Base-by-base conservation (phyloP, 768 basidiomycete genomes). In the Hericium rajendrae region DNA sequence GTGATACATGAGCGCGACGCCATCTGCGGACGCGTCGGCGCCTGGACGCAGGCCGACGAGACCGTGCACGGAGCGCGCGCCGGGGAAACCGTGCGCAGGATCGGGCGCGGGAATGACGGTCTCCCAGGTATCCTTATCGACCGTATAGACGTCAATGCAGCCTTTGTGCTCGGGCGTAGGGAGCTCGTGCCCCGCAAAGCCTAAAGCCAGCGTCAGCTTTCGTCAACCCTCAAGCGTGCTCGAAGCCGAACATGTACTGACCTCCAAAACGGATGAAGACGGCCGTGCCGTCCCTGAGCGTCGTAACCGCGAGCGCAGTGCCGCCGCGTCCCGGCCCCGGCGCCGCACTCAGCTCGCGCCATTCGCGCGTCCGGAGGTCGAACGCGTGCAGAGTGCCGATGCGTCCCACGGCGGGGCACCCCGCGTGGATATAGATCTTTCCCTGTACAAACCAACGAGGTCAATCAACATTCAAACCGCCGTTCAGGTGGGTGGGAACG, bases 251-350 rank as follows among this genome's bases (percentile, higher is more conserved):
- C 11, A 15, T 22, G 22, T 2, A 56, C 58, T 22, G 48, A 70
- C 71, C 70, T 18, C 72, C 76, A 58, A 72, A 77, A 4, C 76
- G 70, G 28, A 76, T 51, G 32, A 76, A 66, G 10, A 71, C 66
- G 16, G 62, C 57, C 9, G 60, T 61, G 4, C 59, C 53, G 0
- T 46, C n/a, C 8, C 64, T 26, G 22, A 65, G 56, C 12, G 66
- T 57, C 24, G 71, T 41, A 2, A 18, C 57, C 6, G 67, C 65
- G 53, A 76, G 67, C n/a, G 68, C 69, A 0, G 76, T 77, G 2
- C 77, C 76, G 6, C 74, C 73, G 16, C 75, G 69, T 1, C 68
- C 68, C 2, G 72, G 72, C 4, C 61, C 71, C 1, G 76, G 76
- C 0, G 72, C 75, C 16, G 67, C 57, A n/a, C 72, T 60, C 6